phyloP scores from a whole-genome alignment of 1,284 basidiomycete genomes.

The Stygiomarasmius scandens region DNA sequence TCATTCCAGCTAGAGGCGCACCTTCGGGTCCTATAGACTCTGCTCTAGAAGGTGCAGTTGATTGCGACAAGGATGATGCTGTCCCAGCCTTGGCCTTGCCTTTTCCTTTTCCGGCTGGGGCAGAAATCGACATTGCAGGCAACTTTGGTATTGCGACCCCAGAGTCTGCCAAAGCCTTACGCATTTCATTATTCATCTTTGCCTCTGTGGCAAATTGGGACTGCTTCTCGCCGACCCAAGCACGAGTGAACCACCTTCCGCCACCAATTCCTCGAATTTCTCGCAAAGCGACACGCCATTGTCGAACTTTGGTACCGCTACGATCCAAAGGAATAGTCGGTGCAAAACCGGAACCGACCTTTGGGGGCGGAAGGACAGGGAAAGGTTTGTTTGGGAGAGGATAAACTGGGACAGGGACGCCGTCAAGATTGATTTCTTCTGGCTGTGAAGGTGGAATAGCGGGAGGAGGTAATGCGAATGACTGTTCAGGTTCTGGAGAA shows the following conservation, averaged over 20 bases:
- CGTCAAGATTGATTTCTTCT: conserved; percentile 56
- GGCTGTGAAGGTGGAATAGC: conserved; percentile 23
- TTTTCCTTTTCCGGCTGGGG: conserved; percentile 36
- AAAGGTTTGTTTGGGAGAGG: conserved; percentile 78
- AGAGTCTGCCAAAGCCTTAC: conserved; percentile 29
- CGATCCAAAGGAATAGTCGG: conserved; percentile 66
- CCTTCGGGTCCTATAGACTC: conserved; percentile 48
- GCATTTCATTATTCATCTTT: conserved; percentile 26
- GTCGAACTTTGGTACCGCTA: conserved; percentile 58
- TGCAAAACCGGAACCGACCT: conserved; percentile 70
- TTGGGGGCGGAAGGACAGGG: conserved; percentile 73
- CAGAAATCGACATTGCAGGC: conserved; percentile 42
- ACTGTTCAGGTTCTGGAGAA: conserved; percentile 38
- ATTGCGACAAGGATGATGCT: conserved; percentile 38
- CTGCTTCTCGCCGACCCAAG: conserved; percentile 81
- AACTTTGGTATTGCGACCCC: conserved; percentile 33
- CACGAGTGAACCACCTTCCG: conserved; percentile 72
- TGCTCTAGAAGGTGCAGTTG: conserved; percentile 55
- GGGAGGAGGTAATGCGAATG: conserved; percentile 21
- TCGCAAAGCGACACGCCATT: conserved; percentile 71
- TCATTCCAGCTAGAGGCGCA: conserved; percentile 27
- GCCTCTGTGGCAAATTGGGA: conserved; percentile 54
- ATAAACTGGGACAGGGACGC: conserved; percentile 65
- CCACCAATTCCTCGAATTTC: conserved; percentile 80
- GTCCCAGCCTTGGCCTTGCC: conserved; percentile 41